These are phyloP conservation scores for Coniophora puteana DNA, from an alignment of 1,284 basidiomycete genomes.

Conservation along the genomic window DNA sequence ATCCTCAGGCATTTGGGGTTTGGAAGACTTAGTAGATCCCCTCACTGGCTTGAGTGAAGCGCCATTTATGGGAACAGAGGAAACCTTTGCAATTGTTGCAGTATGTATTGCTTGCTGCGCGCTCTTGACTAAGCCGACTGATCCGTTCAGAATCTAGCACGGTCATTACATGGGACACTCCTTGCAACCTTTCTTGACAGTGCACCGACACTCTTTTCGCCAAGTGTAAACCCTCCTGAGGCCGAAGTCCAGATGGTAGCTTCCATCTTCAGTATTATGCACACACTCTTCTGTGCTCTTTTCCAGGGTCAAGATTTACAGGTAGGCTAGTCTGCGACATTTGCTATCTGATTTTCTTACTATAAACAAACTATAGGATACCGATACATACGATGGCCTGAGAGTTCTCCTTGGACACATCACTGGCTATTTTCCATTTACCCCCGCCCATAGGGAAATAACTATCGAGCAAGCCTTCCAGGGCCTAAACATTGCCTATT, in stretches of 20 bases:
- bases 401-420: constrained; percentile 66
- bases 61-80: constrained; percentile 12
- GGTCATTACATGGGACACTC: constrained; percentile 70
- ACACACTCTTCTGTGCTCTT: constrained; percentile 64
- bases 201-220: constrained; percentile 77
- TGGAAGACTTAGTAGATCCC: constrained; percentile 20
- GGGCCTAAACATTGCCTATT: constrained; percentile 71
- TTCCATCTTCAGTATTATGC: constrained; percentile 59
- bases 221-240: constrained; percentile 49
- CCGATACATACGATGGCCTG: constrained; percentile 40
- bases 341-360: constrained; percentile 3
- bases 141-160: constrained; percentile 37
- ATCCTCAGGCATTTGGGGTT: constrained; percentile 17
- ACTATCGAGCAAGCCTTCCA: constrained; percentile 56
- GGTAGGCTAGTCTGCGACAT: constrained; percentile 14
- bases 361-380: constrained; percentile 18
- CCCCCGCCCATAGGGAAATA: constrained; percentile 37
- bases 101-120: constrained; percentile 14
- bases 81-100: constrained; percentile 10
- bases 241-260: constrained; percentile 63
- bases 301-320: constrained; percentile 32
- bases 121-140: constrained; percentile 13
- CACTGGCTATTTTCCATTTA: constrained; percentile 83
- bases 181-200: constrained; percentile 83
- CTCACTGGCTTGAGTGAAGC: too few species aligned